Evolutionary conservation across 176 grass and related monocot genomes (phyloP).

Genomic region (sorghum (Sorghum bicolor)): Sorghum_bicolor_NCBIv3 NC_012874.2:50562001-50562500

Average conservation of each 20-base stretch:
- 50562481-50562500: not conserved
- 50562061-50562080: conserved; percentile 52
- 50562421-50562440: not conserved
- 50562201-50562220: too few relatives aligned
- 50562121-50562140: conserved; percentile 10
- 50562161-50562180: too few relatives aligned
- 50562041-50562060: not conserved
- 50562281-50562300: too few relatives aligned
- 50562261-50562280: too few relatives aligned
- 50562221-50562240: too few relatives aligned
- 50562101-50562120: not conserved
- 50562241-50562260: too few relatives aligned
- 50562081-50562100: conserved; percentile 33
- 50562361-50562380: not conserved
- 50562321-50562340: too few relatives aligned
- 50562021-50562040: conserved; percentile 23
- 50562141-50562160: not conserved
- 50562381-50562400: not conserved
- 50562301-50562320: too few relatives aligned
- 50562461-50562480: not conserved
- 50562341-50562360: too few relatives aligned
- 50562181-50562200: too few relatives aligned
- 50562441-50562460: not conserved
- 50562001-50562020: conserved; percentile 21
- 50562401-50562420: too few relatives aligned